Evolutionary conservation across 2,329 filamentous ascomycete species (phyloP).

Genomic region (Colletotrichum musicola): DNA sequence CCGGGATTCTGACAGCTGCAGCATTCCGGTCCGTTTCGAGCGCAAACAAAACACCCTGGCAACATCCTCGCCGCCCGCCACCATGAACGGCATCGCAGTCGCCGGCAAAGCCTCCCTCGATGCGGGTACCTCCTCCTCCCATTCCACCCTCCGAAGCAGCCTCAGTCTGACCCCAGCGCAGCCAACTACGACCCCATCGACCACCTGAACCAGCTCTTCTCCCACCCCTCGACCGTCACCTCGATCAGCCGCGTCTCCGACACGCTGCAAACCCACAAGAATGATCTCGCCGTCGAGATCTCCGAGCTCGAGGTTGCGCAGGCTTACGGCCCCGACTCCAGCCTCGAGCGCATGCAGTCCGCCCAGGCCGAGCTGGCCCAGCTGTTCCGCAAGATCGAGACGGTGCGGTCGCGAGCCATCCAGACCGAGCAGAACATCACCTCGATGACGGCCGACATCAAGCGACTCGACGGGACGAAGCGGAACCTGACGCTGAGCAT

Average conservation of each 20-base stretch:
- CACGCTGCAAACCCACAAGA: conserved; percentile 79
- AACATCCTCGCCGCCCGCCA: conserved; percentile 21
- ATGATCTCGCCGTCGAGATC: conserved; percentile 87
- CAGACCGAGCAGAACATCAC: conserved; percentile 97
- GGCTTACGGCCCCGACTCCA: conserved; percentile 87
- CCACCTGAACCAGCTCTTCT: conserved; percentile 94
- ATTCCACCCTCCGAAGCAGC: conserved; percentile 22
- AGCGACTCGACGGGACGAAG: conserved; percentile 95
- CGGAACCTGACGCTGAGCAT: conserved; percentile 96
- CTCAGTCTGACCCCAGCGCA: conserved; percentile 47
- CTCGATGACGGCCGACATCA: conserved; percentile 99
- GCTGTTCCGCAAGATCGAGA: conserved; percentile 95
- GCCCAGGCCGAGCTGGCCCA: conserved; percentile 90
- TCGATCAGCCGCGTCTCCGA: conserved; percentile 81
- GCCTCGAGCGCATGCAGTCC: conserved; percentile 89
- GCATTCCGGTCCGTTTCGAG: conserved; percentile 4
- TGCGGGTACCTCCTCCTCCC: conserved; percentile 53
- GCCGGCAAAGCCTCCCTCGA: conserved; percentile 56
- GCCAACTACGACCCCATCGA: conserved; percentile 91
- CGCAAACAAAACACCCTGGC: background rate
- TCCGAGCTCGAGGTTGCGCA: conserved; percentile 79
- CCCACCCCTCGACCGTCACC: conserved; percentile 85
- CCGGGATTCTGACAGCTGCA: conserved; percentile 28
- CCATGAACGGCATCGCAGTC: conserved; percentile 55
- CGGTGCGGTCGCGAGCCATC: conserved; percentile 87